Evolutionary conservation across 768 basidiomycete genomes (phyloP), one percentile per base, ranked within the genome.

Genomic region (Amanita muscaria): DNA sequence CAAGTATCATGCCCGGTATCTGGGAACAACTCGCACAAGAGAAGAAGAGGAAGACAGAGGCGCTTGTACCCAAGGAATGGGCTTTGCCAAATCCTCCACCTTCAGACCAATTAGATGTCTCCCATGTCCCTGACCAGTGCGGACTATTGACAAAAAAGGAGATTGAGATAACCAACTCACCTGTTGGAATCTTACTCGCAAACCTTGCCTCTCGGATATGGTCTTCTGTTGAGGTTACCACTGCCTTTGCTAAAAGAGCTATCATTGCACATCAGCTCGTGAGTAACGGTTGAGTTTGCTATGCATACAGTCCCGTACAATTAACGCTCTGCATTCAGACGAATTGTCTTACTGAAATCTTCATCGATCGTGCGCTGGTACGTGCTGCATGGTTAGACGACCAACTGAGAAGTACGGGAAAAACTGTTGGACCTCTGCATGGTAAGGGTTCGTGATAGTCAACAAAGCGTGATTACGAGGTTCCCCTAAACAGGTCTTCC

Each of bases 311-410:
- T n/a, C n/a, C n/a, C n/a, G n/a, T 32, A 9, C 7, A 12, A 4
- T n/a, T 40, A 16, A 18, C 45, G 22, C 5, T n/a, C 25, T 40
- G 19, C 32, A n/a, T 30, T 36, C 53, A 87, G 84, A 78, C 77
- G 4, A 88, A 88, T 51, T 89, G 88, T 56, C 56, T 90, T 29
- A 89, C 87, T 0, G 87, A 89, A 59, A 79, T 88, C 14, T 88
- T 85, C 53, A 72, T 88, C 42, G 81, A 88, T 18, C 69, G 72
- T 4, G 88, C 83, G 1, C 64, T 87, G 3, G 63, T 60, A 11
- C 69, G 79, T 9, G 88, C 89, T 2, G 60, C 68, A 14, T 70
- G 78, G 55, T 67, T 90, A 3, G 89, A 91, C 52, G 74, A 72
- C 4, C 61, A 76, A 49, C 59, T 85, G 33, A 68, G 67, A 52